Base-by-base conservation (phyloP, 2,329 filamentous ascomycete species). In the Stachybotrys echinatus region DNA sequence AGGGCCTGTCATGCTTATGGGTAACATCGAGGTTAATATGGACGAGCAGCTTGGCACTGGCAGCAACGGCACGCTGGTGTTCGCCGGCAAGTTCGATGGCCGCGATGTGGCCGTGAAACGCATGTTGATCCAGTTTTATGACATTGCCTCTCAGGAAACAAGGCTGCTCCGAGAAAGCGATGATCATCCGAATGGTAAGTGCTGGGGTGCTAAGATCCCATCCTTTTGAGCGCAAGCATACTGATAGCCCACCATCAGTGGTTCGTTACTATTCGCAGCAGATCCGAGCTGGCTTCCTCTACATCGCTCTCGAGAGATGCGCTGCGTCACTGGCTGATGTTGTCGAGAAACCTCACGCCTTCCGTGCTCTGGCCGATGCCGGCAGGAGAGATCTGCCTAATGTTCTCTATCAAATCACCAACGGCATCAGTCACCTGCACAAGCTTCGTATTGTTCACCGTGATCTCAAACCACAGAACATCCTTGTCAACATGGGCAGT, bases 401-500 rank as follows among this genome's bases (percentile, higher is more conserved):
- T 54, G 84, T 95, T 2, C 72, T 99, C 37, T 87, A 90, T 51
- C 94, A 99, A 65, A 91, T 99, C 53, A 89, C 92, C 2, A 87
- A 88, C 50, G 94, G 94, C 34, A 81, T 99, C 23, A 85, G 86
- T 51, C 92, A 97, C 67, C 75, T 99, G 10, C 94, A 99, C 69
- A 87, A 85, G 18, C 78, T 97, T 42, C 88, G 94, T 53, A 96
- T 99, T 62, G 95, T 99, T 3, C 94, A 99, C 66, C 88, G 94
- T 48, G 94, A 99, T 63, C 81, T 99, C 61, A 99, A 99, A 66
- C 94, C 94, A 1, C 94, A 99, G 62, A 99, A 99, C 59, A 97
- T 99, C 47, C 77, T 99, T 2, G 91, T 97, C 52, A 81, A 84
- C 31, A 84, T 86, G 73, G 84, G 79, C 57, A 84, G 86, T 58